phyloP scores from a whole-genome alignment of 108 stramenopile genomes.

The Bacterosira constricta region DNA sequence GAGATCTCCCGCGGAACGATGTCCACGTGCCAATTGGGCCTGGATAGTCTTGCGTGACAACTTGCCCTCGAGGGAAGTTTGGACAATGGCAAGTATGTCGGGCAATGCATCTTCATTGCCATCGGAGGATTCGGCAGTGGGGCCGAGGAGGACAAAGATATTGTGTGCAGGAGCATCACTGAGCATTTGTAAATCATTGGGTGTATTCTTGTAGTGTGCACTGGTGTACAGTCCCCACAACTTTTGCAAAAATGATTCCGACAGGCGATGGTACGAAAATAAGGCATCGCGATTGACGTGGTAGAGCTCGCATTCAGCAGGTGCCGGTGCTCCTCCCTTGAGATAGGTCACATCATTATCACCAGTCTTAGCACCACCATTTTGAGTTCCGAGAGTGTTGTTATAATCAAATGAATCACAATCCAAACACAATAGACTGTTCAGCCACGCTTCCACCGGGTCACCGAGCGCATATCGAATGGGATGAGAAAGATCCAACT shows the following conservation, averaged over 20 bases:
- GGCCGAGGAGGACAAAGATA: conserved; percentile 95
- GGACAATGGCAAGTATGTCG: conserved; percentile 85
- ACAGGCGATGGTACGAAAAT: conserved; percentile 96
- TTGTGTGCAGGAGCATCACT: conserved; percentile 98
- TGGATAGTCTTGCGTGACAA: conserved; percentile 92
- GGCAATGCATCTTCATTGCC: conserved; percentile 77
- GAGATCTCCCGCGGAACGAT: conserved; percentile 95
- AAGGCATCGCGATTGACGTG: conserved; percentile 98
- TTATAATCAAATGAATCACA: conserved; percentile 59
- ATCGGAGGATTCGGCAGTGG: conserved; percentile 71
- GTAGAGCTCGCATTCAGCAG: conserved; percentile 94
- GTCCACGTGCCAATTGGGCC: conserved; percentile 92
- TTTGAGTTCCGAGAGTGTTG: conserved; percentile 38
- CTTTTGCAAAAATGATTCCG: conserved; percentile 98
- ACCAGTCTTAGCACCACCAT: neutral
- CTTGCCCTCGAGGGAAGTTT: conserved; percentile 95
- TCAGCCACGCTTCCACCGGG: conserved; percentile 96
- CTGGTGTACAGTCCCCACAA: conserved; percentile 97
- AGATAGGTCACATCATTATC: conserved; percentile 25
- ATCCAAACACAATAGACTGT: conserved; percentile 95
- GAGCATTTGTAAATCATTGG: conserved; percentile 99
- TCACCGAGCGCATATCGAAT: conserved; percentile 95
- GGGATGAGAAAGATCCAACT: conserved; percentile 92
- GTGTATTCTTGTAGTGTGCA: conserved; percentile 99
- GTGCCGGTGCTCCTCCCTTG: conserved; percentile 90